phyloP scores from a whole-genome alignment of 23 red algal genomes.

The Rhodosorus marinus region DNA sequence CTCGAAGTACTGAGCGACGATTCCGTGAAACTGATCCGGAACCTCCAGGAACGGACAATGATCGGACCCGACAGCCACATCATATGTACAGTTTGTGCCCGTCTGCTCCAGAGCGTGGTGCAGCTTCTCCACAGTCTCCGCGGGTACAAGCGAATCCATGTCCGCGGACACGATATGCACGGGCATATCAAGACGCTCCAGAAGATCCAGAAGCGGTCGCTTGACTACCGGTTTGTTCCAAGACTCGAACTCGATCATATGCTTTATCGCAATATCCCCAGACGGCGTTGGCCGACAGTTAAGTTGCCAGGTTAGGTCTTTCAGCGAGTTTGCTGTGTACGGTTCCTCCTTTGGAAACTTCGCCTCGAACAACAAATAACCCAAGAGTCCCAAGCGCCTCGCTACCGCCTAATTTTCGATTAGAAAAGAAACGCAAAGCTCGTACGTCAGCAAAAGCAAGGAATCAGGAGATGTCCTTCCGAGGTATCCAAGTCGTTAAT shows the following conservation, averaged over 20 bases:
- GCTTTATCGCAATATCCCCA: slow-evolving; percentile 46
- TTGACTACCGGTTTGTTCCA: too few relatives aligned
- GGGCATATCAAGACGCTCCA: slow-evolving; percentile 5
- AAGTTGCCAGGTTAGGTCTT: slow-evolving; percentile 57
- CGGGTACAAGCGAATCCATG: slow-evolving; percentile 42
- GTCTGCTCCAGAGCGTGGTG: slow-evolving; percentile 7
- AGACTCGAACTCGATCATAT: slow-evolving; percentile 23
- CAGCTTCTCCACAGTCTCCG: slow-evolving; percentile 32
- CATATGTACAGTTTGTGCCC: slow-evolving; percentile 9
- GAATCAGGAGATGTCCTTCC: too few relatives aligned
- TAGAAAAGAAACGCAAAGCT: too few relatives aligned
- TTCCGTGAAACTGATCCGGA: slow-evolving; percentile 31
- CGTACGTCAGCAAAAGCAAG: too few relatives aligned
- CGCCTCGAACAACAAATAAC: slow-evolving; percentile 41
- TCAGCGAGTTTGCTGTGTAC: slow-evolving; percentile 27
- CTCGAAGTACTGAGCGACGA: too few relatives aligned
- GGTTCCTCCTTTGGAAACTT: slow-evolving; percentile 31
- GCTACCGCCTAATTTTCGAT: too few relatives aligned
- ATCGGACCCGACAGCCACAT: slow-evolving; percentile 35
- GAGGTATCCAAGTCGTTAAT: too few relatives aligned
- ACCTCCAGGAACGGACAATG: slow-evolving; percentile 73
- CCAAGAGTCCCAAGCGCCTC: slow-evolving; percentile 62
- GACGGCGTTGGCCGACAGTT: slow-evolving; percentile 46
- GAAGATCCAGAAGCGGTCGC: slow-evolving; percentile 22
- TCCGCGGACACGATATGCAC: slow-evolving; percentile 50